Evolutionary conservation across 805 yeast genomes (phyloP).

Genomic region (Kazachstania psychrophila): DNA sequence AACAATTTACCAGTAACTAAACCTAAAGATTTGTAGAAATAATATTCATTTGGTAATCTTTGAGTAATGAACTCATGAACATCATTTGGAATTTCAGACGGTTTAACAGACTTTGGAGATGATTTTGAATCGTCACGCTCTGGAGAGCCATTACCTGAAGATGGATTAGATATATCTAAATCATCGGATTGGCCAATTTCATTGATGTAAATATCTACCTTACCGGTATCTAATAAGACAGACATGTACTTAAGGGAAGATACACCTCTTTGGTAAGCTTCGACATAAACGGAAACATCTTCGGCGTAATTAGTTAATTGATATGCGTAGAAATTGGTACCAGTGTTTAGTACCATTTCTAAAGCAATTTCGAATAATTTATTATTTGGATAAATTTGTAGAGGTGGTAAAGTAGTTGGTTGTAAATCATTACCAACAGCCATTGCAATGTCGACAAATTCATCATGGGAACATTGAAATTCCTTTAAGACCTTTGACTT

Average conservation of each 20-base stretch:
- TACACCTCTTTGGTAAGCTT: slow-evolving; percentile 55
- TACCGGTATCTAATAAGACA: slow-evolving; percentile 57
- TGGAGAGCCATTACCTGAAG: neutral
- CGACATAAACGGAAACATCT: slow-evolving; percentile 33
- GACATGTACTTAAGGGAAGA: slow-evolving; percentile 67
- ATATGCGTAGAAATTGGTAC: slow-evolving; percentile 39
- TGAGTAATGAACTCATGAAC: slow-evolving; percentile 75
- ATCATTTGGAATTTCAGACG: slow-evolving; percentile 52
- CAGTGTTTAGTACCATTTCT: slow-evolving; percentile 35
- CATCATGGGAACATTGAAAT: slow-evolving; percentile 50
- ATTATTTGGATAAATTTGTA: slow-evolving; percentile 28
- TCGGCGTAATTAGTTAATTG: slow-evolving; percentile 31
- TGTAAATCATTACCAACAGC: slow-evolving; percentile 74
- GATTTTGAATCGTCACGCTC: neutral
- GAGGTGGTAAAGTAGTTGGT: slow-evolving; percentile 48
- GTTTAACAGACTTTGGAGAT: neutral
- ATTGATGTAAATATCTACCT: slow-evolving; percentile 45
- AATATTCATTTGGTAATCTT: slow-evolving; percentile 76
- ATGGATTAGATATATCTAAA: neutral
- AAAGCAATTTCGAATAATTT: slow-evolving; percentile 31
- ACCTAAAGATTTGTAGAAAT: slow-evolving; percentile 74
- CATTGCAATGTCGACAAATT: slow-evolving; percentile 65
- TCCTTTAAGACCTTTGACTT: slow-evolving; percentile 49
- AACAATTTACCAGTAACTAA: slow-evolving; percentile 47
- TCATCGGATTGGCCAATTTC: neutral